Conservation (phyloP, 192 early-diverging fungal species). For the Coemansia sp. region DNA sequence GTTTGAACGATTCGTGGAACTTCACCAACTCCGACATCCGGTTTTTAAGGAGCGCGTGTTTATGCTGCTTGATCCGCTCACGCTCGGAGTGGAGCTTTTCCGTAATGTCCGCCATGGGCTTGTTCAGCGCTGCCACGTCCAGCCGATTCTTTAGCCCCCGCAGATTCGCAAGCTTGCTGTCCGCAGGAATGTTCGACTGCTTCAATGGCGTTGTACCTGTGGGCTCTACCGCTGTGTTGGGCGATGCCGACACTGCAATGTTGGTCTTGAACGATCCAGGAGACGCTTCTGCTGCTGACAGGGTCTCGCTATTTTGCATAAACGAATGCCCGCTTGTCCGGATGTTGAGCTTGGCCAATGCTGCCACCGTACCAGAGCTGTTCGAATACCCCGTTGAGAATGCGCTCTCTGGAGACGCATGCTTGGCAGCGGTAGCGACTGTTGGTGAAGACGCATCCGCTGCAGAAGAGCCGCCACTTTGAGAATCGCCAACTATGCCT, state of each 20-base stretch:
- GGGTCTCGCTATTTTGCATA: not conserved
- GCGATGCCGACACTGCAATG: slow-evolving; percentile 6
- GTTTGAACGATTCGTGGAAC: slow-evolving; percentile 78
- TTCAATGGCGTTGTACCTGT: slow-evolving; percentile 41
- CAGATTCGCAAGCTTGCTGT: slow-evolving; percentile 51
- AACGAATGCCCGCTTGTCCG: slow-evolving; percentile 38
- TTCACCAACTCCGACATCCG: slow-evolving; percentile 77
- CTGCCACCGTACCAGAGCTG: slow-evolving; percentile 40
- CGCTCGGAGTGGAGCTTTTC: slow-evolving; percentile 72
- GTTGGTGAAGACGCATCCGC: not conserved
- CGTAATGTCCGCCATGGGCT: slow-evolving; percentile 58
- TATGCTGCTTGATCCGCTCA: slow-evolving; percentile 71
- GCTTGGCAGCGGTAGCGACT: not conserved
- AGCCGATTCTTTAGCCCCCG: slow-evolving; percentile 54
- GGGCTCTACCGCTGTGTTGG: slow-evolving; percentile 25
- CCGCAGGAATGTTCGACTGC: slow-evolving; percentile 7
- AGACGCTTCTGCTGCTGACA: slow-evolving; percentile 6
- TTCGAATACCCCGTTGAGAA: slow-evolving; percentile 1
- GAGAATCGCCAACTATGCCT: not conserved
- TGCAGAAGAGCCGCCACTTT: not conserved
- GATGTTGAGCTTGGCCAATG: slow-evolving; percentile 53
- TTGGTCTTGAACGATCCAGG: not conserved
- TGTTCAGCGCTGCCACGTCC: slow-evolving; percentile 54
- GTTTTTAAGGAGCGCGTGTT: slow-evolving; percentile 70
- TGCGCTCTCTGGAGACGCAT: not conserved